A percentile compares a stretch with the other conserved stretches of the same genome.
Conservation (phyloP, 495 filamentous ascomycete species). For the Aspergillus ellipticus region DNA sequence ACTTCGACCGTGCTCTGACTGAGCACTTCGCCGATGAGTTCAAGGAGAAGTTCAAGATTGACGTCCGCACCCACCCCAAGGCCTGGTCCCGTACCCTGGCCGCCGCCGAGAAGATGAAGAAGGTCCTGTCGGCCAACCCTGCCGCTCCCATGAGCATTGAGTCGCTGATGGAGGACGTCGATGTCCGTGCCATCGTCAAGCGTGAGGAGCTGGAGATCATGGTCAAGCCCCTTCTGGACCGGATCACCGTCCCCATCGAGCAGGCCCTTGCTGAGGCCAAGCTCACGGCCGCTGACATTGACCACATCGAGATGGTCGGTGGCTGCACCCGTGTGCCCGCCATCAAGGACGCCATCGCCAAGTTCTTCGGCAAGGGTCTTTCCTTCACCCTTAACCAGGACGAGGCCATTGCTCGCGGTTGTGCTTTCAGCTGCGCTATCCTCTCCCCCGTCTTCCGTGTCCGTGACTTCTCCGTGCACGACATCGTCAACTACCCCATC, state of each 20-base stretch:
- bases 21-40: constrained; percentile 96
- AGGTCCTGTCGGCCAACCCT: constrained; percentile 94
- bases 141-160: constrained; percentile 95
- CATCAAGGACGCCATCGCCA: constrained; percentile 83
- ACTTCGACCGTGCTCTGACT: constrained; percentile 92
- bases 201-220: constrained; percentile 92
- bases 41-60: constrained; percentile 86
- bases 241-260: constrained; percentile 71
- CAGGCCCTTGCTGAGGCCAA: constrained; percentile 89
- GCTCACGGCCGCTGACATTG: constrained; percentile 86
- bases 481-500: constrained; percentile 97
- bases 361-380: constrained; percentile 86
- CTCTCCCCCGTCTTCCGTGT: constrained; percentile 98
- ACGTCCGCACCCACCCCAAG: constrained; percentile 85
- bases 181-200: constrained; percentile 85
- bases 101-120: constrained; percentile 97
- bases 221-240: constrained; percentile 77
- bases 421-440: constrained; percentile 97
- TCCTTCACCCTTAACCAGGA: constrained; percentile 99
- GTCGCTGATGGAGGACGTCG: constrained; percentile 96
- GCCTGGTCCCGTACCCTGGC: constrained; percentile 80
- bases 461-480: constrained; percentile 94
- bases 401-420: constrained; percentile 93
- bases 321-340: constrained; percentile 92
- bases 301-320: constrained; percentile 89